These are phyloP conservation scores for Boletus albobrunnescens DNA, from an alignment of 1,284 basidiomycete species.

Conservation along the genomic window DNA sequence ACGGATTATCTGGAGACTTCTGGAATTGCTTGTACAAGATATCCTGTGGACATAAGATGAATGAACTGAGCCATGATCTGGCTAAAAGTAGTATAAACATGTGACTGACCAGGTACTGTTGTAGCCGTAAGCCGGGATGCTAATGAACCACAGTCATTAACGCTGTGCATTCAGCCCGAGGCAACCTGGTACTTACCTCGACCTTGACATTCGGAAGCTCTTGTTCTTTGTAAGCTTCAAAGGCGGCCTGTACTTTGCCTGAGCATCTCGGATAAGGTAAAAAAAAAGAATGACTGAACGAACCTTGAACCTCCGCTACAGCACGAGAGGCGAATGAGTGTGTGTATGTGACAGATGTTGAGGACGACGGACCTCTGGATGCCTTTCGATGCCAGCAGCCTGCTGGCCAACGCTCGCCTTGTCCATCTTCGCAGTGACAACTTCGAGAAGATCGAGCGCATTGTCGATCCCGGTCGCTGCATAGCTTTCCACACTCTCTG, in stretches of 20 bases:
- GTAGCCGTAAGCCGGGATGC: constrained; percentile 78
- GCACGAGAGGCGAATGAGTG: constrained; percentile 7
- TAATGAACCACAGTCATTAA: constrained; percentile 34
- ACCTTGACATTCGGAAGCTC: constrained; percentile 76
- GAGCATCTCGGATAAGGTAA: neutral
- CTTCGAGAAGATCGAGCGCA: constrained; percentile 83
- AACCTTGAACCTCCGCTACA: constrained; percentile 80
- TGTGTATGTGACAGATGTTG: neutral
- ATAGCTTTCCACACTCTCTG: constrained; percentile 62
- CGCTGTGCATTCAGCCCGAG: neutral
- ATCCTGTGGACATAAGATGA: too few relatives aligned
- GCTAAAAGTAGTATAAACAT: constrained; percentile 10
- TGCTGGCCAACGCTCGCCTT: constrained; percentile 83
- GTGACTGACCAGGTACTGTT: constrained; percentile 72
- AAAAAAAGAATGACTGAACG: constrained; percentile 2
- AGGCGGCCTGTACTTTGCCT: constrained; percentile 59
- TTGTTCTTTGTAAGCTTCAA: constrained; percentile 88
- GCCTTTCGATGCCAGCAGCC: constrained; percentile 84
- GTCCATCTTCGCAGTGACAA: constrained; percentile 89
- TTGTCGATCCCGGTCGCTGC: constrained; percentile 88
- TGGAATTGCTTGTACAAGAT: constrained; percentile 80
- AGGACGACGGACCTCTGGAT: constrained; percentile 80
- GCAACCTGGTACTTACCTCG: constrained; percentile 57
- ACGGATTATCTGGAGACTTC: constrained; percentile 88
- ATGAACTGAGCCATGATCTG: constrained; percentile 4